Evolutionary conservation across 2,329 filamentous ascomycete species (phyloP).

Genomic region (Penicillium psychrosexuale): DNA sequence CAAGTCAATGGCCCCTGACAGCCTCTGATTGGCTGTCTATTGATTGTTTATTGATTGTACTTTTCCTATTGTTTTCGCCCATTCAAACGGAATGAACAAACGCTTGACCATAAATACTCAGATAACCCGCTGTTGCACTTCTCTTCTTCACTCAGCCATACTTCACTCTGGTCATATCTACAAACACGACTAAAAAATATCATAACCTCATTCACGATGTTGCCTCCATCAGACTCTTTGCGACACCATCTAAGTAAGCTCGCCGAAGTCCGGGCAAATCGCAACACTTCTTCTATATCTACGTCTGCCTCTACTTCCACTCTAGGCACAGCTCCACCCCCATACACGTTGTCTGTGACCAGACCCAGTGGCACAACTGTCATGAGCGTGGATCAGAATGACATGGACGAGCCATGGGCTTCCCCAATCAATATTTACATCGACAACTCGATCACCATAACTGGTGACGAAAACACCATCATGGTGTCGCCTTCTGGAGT

Average conservation of each 20-base stretch:
- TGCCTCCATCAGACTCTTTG: conserved; percentile 30
- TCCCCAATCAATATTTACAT: conserved; percentile 32
- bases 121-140: not conserved
- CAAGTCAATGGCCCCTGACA: not conserved
- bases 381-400: conserved; percentile 10
- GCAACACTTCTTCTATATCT: conserved; percentile 8
- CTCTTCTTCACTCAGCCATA: not conserved
- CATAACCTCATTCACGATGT: conserved; percentile 17
- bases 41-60: conserved; percentile 1
- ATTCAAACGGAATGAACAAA: not conserved
- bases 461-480: conserved; percentile 35
- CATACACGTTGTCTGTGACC: conserved; percentile 17
- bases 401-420: conserved; percentile 17
- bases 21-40: conserved; percentile 9
- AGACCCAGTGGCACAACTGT: conserved; percentile 7
- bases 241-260: conserved; percentile 30
- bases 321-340: conserved; percentile 21
- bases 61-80: conserved; percentile 8
- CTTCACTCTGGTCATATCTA: not conserved
- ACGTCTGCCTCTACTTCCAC: not conserved
- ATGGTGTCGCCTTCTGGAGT: conserved; percentile 14
- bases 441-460: conserved; percentile 35
- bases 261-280: conserved; percentile 20
- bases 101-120: not conserved
- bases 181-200: not conserved